Percentiles rank a stretch among this genome's conserved stretches.
These are phyloP conservation scores for Globisporangium cederbergense DNA, from an alignment of 352 stramenopile genomes.

Conservation along the genomic window DNA sequence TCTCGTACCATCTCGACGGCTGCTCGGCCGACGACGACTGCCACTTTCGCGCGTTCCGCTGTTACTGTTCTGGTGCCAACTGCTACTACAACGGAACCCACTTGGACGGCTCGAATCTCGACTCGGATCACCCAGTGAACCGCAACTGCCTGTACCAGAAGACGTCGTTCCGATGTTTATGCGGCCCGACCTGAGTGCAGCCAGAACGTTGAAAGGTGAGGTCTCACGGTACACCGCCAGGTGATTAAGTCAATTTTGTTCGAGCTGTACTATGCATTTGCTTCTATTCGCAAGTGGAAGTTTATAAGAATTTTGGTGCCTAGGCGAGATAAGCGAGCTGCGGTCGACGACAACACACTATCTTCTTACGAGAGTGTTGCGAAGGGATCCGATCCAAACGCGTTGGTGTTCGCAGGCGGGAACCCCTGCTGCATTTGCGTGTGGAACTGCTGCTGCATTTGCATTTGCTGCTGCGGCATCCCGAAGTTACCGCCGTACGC, in stretches of 20 bases:
- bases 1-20: slow-evolving; percentile 65
- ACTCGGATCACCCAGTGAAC: slow-evolving; percentile 68
- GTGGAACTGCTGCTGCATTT: slow-evolving; percentile 40
- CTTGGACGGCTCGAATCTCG: slow-evolving; percentile 41
- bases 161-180: slow-evolving; percentile 56
- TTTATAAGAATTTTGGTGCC: slow-evolving; percentile 6
- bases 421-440: slow-evolving; percentile 19
- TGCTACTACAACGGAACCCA: slow-evolving; percentile 68
- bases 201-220: not conserved
- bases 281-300: not conserved
- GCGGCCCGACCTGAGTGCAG: slow-evolving; percentile 46
- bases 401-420: slow-evolving; percentile 23
- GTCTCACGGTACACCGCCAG: no score
- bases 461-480: slow-evolving; percentile 13
- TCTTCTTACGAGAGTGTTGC: slow-evolving; percentile 48
- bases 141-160: slow-evolving; percentile 74
- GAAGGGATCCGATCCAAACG: slow-evolving; percentile 46
- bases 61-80: slow-evolving; percentile 61
- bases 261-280: not conserved
- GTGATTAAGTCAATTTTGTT: not conserved
- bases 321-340: not conserved
- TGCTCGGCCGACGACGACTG: slow-evolving; percentile 74
- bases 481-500: slow-evolving; percentile 22
- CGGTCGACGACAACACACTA: not conserved
- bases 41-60: slow-evolving; percentile 62